These are phyloP conservation scores for Alternaria dauci DNA, from an alignment of 2,329 filamentous ascomycete genomes.

Conservation along the genomic window DNA sequence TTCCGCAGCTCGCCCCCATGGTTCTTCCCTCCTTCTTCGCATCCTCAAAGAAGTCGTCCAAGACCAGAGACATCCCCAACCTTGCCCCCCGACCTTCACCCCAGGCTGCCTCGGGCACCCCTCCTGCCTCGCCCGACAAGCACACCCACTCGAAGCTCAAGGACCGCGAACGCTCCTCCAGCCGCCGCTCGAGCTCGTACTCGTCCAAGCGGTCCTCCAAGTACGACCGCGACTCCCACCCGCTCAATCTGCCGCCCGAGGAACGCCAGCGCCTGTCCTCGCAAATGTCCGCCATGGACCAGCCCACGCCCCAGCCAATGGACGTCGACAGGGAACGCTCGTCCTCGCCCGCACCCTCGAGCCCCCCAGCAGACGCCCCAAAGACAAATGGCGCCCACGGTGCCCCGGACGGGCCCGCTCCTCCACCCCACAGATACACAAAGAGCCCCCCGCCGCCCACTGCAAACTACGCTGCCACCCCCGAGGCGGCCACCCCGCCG, in stretches of 20 bases:
- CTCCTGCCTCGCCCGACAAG: constrained; percentile 51
- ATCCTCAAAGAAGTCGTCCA: constrained; percentile 48
- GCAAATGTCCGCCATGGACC: constrained; percentile 68
- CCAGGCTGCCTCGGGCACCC: constrained; percentile 38
- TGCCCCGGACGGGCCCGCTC: constrained; percentile 66
- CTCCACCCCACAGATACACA: constrained; percentile 72
- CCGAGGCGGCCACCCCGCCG: constrained; percentile 50
- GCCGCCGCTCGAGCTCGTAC: constrained; percentile 42
- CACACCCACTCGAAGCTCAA: constrained; percentile 44
- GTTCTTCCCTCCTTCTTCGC: constrained; percentile 51
- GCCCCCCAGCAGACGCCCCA: constrained; percentile 57
- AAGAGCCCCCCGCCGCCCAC: constrained; percentile 59
- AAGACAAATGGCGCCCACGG: constrained; percentile 58
- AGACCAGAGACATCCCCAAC: constrained; percentile 34
- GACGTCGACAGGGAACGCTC: constrained; percentile 74
- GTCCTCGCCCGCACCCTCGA: constrained; percentile 64
- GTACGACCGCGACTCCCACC: constrained; percentile 76
- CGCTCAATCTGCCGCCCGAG: constrained; percentile 88
- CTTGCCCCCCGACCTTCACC: constrained; percentile 34
- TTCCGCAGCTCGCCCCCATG: constrained; percentile 40
- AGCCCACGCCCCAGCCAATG: constrained; percentile 68
- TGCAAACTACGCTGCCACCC: constrained; percentile 49
- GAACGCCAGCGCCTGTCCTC: constrained; percentile 80
- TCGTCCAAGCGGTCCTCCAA: constrained; percentile 51
- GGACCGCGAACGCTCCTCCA: constrained; percentile 40